Conservation (phyloP, 306 rosid species). For the Trichosanthes truncata region DNA sequence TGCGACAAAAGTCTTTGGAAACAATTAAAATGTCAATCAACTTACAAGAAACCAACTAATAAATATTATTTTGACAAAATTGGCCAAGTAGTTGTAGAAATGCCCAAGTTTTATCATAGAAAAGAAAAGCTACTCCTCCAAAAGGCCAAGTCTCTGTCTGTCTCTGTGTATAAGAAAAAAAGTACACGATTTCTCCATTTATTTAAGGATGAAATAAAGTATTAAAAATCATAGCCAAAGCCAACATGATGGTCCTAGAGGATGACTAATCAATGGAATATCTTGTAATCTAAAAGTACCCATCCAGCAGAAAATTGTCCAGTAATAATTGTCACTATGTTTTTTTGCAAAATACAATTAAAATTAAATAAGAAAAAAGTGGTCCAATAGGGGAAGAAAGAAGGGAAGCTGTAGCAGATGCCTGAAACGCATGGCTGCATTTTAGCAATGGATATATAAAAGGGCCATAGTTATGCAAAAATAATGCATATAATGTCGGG, state of each 20-base stretch:
- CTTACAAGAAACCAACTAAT: neutral
- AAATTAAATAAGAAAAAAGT: neutral
- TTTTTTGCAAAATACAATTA: neutral
- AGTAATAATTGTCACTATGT: neutral
- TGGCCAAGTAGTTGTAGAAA: neutral
- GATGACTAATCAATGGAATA: conserved; percentile 2
- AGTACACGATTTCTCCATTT: neutral
- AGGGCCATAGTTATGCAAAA: conserved; percentile 23
- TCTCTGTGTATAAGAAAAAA: neutral
- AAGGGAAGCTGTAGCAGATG: neutral
- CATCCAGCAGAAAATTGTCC: neutral
- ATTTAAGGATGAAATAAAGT: neutral
- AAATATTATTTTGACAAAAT: neutral
- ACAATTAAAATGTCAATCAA: neutral
- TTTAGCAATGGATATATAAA: neutral
- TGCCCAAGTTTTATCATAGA: neutral
- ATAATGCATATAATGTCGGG: conserved; percentile 48
- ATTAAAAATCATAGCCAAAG: neutral
- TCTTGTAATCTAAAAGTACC: neutral
- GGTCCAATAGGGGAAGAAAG: neutral
- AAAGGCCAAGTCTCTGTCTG: neutral
- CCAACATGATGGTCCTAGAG: neutral
- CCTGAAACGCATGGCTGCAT: neutral
- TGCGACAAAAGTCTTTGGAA: neutral
- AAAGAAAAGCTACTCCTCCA: neutral